A percentile compares a stretch with the other conserved stretches of the same genome.
These are phyloP conservation scores for Colletotrichum aenigma DNA, from an alignment of 2,329 filamentous ascomycete genomes.

Conservation along the genomic window DNA sequence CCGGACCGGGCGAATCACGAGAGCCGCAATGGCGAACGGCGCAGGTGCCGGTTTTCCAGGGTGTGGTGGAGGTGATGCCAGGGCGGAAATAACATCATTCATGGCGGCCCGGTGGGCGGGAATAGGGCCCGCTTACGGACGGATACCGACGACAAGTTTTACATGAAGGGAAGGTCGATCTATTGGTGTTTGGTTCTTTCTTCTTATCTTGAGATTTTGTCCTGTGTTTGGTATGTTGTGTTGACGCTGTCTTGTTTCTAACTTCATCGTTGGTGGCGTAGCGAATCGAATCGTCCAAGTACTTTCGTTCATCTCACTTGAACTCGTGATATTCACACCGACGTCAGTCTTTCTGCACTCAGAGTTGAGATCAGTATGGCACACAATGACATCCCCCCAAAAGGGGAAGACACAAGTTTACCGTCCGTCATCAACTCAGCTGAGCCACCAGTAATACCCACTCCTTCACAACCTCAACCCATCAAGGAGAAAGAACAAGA, in stretches of 20 bases:
- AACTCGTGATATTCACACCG: background rate
- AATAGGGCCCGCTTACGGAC: background rate
- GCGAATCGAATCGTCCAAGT: background rate
- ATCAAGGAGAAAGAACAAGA: background rate
- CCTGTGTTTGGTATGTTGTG: background rate
- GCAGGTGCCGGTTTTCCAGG: constrained; percentile 1
- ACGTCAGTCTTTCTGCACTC: background rate
- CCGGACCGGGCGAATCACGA: constrained; percentile 12
- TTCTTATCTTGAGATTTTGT: background rate
- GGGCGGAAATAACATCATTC: constrained; percentile 17
- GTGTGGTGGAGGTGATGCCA: constrained; percentile 1
- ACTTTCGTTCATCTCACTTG: background rate
- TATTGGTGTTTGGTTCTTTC: background rate
- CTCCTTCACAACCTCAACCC: background rate
- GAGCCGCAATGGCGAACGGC: background rate
- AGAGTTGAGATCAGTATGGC: background rate
- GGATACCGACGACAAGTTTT: background rate
- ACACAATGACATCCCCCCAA: background rate
- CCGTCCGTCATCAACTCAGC: background rate
- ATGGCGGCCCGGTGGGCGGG: background rate
- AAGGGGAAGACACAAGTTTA: no score
- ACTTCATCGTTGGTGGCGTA: background rate
- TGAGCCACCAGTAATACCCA: background rate
- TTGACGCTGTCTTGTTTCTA: background rate
- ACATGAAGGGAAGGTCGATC: background rate